These are phyloP conservation scores for Piper longum DNA, from an alignment of 164 flowering plant species.

Conservation along the genomic window DNA sequence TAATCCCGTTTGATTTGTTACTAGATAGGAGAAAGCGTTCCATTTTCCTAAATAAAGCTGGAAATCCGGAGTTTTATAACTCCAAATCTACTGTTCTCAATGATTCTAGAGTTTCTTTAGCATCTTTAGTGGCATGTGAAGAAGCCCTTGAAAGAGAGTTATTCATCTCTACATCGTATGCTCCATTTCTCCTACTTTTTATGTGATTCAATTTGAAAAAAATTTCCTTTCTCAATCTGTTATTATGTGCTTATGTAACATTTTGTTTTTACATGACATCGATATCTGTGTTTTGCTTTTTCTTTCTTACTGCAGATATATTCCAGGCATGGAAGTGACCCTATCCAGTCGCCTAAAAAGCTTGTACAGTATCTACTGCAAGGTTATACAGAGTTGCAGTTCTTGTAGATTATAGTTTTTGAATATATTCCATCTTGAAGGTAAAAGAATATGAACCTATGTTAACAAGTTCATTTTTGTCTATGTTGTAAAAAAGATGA, in stretches of 20 bases:
- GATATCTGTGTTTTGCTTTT: not conserved
- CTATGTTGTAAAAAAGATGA: conserved; percentile 41
- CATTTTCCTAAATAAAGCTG: conserved; percentile 31
- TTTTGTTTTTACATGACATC: not conserved
- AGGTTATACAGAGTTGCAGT: conserved; percentile 28
- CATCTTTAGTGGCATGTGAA: conserved; percentile 70
- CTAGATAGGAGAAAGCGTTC: conserved; percentile 55
- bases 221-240: not conserved
- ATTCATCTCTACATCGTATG: conserved; percentile 81
- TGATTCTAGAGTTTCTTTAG: conserved; percentile 78
- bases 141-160: conserved; percentile 83
- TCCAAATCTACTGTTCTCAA: conserved; percentile 48
- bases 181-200: conserved; percentile 4
- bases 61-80: conserved; percentile 19
- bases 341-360: conserved; percentile 86
- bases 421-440: not conserved
- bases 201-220: no score
- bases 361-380: conserved; percentile 75
- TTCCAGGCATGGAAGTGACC: conserved; percentile 96
- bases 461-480: not conserved
- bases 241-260: not conserved
- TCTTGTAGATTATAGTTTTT: not conserved
- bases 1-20: conserved; percentile 77
- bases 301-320: conserved; percentile 46
- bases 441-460: no score